These are phyloP conservation scores for Dryas drummondii DNA, from an alignment of 306 rosid genomes.

Conservation along the genomic window DNA sequence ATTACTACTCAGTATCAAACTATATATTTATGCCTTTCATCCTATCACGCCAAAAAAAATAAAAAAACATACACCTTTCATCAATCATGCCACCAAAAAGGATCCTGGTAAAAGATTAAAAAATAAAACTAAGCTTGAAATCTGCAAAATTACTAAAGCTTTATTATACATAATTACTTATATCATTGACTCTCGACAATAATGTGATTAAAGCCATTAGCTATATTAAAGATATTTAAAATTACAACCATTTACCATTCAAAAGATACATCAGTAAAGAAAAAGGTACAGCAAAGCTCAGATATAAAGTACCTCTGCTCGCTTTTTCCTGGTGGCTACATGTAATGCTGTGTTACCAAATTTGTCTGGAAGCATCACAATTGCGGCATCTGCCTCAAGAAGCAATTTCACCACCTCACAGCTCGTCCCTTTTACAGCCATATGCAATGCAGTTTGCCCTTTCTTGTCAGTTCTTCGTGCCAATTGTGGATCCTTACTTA, in stretches of 20 bases:
- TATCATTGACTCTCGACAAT: neutral
- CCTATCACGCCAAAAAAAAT: neutral
- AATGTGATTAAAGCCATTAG: too few species aligned
- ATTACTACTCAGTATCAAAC: neutral
- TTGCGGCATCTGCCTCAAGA: constrained; percentile 90
- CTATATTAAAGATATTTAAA: neutral
- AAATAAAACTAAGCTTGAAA: neutral
- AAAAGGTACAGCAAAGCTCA: neutral
- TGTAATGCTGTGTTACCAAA: constrained; percentile 91
- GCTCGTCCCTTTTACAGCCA: constrained; percentile 98
- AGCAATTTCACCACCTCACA: constrained; percentile 89
- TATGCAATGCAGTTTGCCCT: constrained; percentile 98
- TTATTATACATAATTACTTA: neutral
- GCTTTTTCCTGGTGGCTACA: constrained; percentile 93
- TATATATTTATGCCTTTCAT: neutral
- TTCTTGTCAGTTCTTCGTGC: constrained; percentile 97
- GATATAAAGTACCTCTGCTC: constrained; percentile 73
- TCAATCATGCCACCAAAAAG: neutral
- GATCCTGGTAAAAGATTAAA: too few species aligned
- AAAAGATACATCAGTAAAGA: neutral
- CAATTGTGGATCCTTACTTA: constrained; percentile 76
- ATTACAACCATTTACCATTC: neutral
- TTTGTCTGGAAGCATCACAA: constrained; percentile 99
- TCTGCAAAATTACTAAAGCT: neutral
- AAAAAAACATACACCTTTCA: neutral